Evolutionary conservation across 208 protist species (phyloP), one percentile per base, ranked within the genome.

Genomic region (Herpetomonas muscarum): DNA sequence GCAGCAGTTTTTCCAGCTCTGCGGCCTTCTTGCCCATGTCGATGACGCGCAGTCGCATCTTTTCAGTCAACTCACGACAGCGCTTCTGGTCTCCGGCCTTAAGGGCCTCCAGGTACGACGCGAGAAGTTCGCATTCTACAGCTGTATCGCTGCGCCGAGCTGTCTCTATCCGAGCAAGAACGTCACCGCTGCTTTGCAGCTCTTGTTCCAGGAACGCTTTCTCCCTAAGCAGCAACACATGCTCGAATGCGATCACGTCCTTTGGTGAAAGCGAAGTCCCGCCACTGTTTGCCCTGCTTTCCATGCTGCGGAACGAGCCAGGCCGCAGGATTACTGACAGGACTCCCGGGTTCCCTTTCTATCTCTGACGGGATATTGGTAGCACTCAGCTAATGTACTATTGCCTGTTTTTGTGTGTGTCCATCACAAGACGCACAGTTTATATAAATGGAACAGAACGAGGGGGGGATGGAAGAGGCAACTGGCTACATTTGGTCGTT

Each of bases 1-100:
- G 52, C 22, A 57, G 52, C 28, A 57, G 28, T 15, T 44, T 57
- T 45, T 57, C 52, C 32, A 57, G 1, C 34, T 37, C n/a, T 24
- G 52, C 36, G 31, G 52, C 52, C 28, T 57, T 57, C 28, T 19
- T 57, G 22, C 42, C 24, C 42, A 47, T 44, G 19, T 29, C 30
- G 24, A 21, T 15, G 13, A 26, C 24, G 2, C 19, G 37, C 15
- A 19, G 3, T 0, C 17, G 52, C 42, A 57, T 25, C 32, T 57
- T 44, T 34, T 22, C 19, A 19, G 37, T 34, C 36, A 57, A 31
- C 3, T 6, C 3, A 25, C 13, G 5, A 32, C 52, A 46, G 13
- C n/a, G 22, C 19, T 25, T 9, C 25, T 5, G 22, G 30, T 57
- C 52, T 6, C 32, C 31, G 4, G 7, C 31, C 26, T 39, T 17